Conservation (phyloP, 2,329 filamentous ascomycete genomes). For the Aspergillus amoenus region DNA sequence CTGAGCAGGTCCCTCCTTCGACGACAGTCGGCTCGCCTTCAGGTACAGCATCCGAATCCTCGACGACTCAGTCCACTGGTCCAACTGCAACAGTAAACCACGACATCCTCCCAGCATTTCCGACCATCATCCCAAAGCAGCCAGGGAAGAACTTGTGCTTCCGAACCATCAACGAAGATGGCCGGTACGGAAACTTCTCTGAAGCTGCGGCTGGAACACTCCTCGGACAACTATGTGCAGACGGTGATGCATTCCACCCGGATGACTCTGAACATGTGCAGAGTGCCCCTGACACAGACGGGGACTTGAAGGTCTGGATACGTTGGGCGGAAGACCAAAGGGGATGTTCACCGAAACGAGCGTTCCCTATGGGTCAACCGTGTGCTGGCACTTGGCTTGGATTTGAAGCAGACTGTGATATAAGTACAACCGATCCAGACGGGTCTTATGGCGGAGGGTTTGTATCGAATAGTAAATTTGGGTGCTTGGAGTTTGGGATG, state of each 20-base stretch:
- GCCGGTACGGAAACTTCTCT: background rate
- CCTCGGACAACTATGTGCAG: background rate
- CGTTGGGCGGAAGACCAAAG: background rate
- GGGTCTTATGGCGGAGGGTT: background rate
- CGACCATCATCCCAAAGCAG: background rate
- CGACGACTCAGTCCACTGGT: too few relatives aligned
- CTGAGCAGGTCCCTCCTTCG: too few relatives aligned
- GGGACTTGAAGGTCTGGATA: background rate
- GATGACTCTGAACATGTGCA: background rate
- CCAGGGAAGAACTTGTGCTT: conserved; percentile 4
- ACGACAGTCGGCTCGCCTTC: too few relatives aligned
- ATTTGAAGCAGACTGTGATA: background rate
- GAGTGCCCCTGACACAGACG: background rate
- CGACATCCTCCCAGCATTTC: background rate
- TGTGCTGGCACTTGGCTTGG: background rate
- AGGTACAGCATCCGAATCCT: too few relatives aligned
- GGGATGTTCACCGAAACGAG: background rate
- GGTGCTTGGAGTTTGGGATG: conserved; percentile 4
- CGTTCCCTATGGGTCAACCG: background rate
- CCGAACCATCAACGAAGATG: background rate
- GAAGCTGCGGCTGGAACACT: background rate
- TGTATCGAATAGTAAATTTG: background rate
- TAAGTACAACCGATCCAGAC: background rate
- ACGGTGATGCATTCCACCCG: background rate
- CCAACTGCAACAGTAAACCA: too few relatives aligned